Evolutionary conservation across 352 stramenopile species (phyloP).

Genomic region (Phytophthora megakarya): DNA sequence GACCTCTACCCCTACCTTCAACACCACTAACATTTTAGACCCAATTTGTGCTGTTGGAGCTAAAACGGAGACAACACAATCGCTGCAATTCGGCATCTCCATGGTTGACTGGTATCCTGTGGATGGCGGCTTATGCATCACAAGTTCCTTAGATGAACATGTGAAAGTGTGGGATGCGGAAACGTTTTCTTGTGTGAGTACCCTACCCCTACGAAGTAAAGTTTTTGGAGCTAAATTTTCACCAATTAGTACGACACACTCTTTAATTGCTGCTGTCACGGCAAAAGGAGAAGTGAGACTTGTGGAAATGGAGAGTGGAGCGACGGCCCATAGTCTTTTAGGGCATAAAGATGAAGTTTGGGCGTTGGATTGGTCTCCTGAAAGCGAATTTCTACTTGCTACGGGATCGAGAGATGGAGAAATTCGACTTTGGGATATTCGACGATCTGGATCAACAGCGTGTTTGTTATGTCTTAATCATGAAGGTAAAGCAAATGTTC

Average conservation of each 20-base stretch:
- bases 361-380: constrained; percentile 74
- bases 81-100: constrained; percentile 66
- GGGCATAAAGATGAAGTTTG: constrained; percentile 83
- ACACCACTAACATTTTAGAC: constrained; percentile 40
- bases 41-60: constrained; percentile 31
- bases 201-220: constrained; percentile 64
- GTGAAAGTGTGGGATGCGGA: constrained; percentile 84
- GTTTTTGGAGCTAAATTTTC: constrained; percentile 78
- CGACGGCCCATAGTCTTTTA: constrained; percentile 67
- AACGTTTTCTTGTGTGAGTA: constrained; percentile 62
- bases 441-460: constrained; percentile 77
- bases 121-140: constrained; percentile 82
- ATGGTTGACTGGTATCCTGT: constrained; percentile 89
- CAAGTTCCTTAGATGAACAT: constrained; percentile 68
- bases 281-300: constrained; percentile 68
- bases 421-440: constrained; percentile 88
- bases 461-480: constrained; percentile 85
- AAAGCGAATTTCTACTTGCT: constrained; percentile 73
- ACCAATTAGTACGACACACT: constrained; percentile 49
- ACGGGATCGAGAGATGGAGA: constrained; percentile 65
- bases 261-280: constrained; percentile 73
- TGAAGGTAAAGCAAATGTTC: constrained; percentile 55
- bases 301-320: constrained; percentile 74
- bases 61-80: constrained; percentile 5
- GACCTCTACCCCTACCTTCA: constrained; percentile 23